A percentile compares a stretch with the other conserved stretches of the same genome.
Evolutionary conservation across 305 asterid genomes (phyloP).

Genomic region (Fraxinus ornus): DNA sequence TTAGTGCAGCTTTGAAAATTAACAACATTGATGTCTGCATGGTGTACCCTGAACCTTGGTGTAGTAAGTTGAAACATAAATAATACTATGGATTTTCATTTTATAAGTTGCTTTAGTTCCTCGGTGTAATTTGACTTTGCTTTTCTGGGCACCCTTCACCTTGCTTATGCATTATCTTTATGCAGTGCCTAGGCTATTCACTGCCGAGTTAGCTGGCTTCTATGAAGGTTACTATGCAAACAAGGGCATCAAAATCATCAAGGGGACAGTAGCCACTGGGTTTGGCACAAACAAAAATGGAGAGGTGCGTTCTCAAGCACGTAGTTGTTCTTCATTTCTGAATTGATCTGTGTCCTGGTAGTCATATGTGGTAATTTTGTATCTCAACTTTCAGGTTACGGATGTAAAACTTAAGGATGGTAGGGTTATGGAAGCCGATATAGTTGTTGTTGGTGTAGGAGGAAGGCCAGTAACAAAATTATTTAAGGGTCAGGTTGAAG

Average conservation of each 20-base stretch:
- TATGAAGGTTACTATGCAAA: constrained; percentile 76
- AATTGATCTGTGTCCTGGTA: constrained; percentile 10
- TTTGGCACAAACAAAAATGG: constrained; percentile 68
- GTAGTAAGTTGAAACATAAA: constrained; percentile 72
- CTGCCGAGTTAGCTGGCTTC: constrained; percentile 80
- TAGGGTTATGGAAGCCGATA: constrained; percentile 84
- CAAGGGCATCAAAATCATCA: constrained; percentile 80
- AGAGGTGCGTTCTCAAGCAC: constrained; percentile 49
- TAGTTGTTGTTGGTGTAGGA: constrained; percentile 96
- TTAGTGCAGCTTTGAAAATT: constrained; percentile 83
- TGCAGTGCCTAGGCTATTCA: constrained; percentile 93
- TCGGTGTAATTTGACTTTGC: not conserved
- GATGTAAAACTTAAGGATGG: constrained; percentile 90
- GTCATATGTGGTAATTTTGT: not conserved
- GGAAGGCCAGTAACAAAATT: constrained; percentile 66
- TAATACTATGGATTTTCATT: constrained; percentile 4
- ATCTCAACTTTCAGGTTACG: constrained; percentile 59
- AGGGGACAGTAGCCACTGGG: constrained; percentile 96
- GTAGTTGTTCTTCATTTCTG: not conserved
- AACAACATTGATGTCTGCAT: constrained; percentile 75
- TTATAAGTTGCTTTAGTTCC: not conserved
- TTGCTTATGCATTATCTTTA: constrained; percentile 17
- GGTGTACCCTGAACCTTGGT: constrained; percentile 99
- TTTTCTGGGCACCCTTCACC: constrained; percentile 14
- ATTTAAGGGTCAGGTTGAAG: constrained; percentile 86